phyloP scores from a whole-genome alignment of 192 early-diverging fungal genomes.

The Entomortierella parvispora region DNA sequence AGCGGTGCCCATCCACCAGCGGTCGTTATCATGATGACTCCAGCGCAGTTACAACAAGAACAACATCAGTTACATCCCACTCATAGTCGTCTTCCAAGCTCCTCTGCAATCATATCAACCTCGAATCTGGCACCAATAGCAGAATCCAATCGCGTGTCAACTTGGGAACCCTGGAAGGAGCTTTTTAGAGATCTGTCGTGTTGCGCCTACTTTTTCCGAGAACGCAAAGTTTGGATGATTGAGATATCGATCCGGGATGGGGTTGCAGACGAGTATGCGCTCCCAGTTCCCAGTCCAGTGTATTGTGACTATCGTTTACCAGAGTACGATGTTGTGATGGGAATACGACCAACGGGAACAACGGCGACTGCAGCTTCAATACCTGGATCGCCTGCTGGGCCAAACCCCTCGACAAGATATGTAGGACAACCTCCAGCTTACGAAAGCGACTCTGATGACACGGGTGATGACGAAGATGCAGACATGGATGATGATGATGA shows the following conservation, averaged over 20 bases:
- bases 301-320: slow-evolving; percentile 50
- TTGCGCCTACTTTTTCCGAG: slow-evolving; percentile 14
- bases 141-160: background rate
- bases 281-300: slow-evolving; percentile 38
- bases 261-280: slow-evolving; percentile 34
- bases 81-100: too few species aligned
- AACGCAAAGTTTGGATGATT: slow-evolving; percentile 35
- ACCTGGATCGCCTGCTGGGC: too few species aligned
- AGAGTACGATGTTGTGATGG: slow-evolving; percentile 33
- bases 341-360: background rate
- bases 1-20: too few species aligned
- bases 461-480: slow-evolving; percentile 4
- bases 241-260: slow-evolving; percentile 45
- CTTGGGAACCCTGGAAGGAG: slow-evolving; percentile 22
- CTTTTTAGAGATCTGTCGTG: slow-evolving; percentile 16
- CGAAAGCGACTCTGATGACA: slow-evolving; percentile 28
- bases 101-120: background rate
- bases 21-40: background rate
- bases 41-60: background rate
- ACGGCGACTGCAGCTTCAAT: background rate
- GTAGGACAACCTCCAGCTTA: slow-evolving; percentile 32
- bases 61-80: too few species aligned
- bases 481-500: slow-evolving; percentile 18
- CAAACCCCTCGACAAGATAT: slow-evolving; percentile 9
- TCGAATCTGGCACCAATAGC: background rate